Evolutionary conservation across 1,284 basidiomycete species (phyloP), one percentile per base, ranked within the genome.

Genomic region (Volvariella volvacea): DNA sequence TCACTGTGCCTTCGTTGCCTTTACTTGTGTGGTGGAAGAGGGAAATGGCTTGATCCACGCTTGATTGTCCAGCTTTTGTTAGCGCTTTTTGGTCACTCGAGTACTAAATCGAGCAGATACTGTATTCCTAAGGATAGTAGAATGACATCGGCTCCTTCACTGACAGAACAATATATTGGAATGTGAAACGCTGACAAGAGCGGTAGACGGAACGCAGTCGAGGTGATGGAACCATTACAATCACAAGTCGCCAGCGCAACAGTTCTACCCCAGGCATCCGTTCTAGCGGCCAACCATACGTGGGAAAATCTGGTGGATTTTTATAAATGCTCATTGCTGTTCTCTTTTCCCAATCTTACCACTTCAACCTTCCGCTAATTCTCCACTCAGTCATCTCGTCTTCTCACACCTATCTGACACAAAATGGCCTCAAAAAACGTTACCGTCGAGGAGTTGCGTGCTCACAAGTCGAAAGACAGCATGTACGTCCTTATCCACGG

Each of bases 401-500:
- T 54, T 50, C 50, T 48, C 41, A 45, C 44, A 49, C 49, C 44
- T 53, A 55, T 49, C 51, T 56, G 48, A 31, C 49, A 19, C 39
- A 7, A 6, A 40, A 73, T 73, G 67, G 56, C 68, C 51, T 47
- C 59, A 51, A 85, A 79, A 63, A 66, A 76, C 49, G 66, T 90
- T 64, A 83, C 83, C 50, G 68, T 76, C 63, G 81, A 83, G 36
- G 78, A 90, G 62, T 81, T 93, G 62, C 78, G 88, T 58, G 70
- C 74, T 48, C 78, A 93, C 76, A 78, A 66, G 54, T 71, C 73
- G 45, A 86, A 86, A 66, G 79, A 90, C 49, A 80, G 70, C 56
- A 68, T 92, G 52, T 93, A 82, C 67, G 62, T 93, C 59, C 78
- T 93, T 55, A 68, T 96, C 55, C 79, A 86, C 62, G 82, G 80